Evolutionary conservation across 2,329 filamentous ascomycete genomes (phyloP).

Genomic region (Chlorencoelia australis): DNA sequence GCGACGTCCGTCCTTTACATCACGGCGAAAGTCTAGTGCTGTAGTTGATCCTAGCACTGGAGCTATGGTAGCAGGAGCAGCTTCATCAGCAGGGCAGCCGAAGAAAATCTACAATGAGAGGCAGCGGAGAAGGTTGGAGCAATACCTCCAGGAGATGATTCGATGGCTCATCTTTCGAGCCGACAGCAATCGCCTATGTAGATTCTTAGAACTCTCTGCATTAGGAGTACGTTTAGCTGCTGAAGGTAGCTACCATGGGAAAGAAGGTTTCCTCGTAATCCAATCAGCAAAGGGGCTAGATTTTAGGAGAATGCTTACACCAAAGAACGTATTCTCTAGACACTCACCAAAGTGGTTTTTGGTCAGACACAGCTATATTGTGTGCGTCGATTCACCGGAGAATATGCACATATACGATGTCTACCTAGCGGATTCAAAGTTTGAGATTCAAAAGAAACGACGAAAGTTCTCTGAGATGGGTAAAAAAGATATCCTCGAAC

Average conservation of each 20-base stretch:
- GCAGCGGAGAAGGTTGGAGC: slow-evolving; percentile 77
- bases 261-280: slow-evolving; percentile 89
- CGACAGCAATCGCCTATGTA: slow-evolving; percentile 90
- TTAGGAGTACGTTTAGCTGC: slow-evolving; percentile 87
- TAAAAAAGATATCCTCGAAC: slow-evolving; percentile 49
- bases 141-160: slow-evolving; percentile 88
- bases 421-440: slow-evolving; percentile 87
- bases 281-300: slow-evolving; percentile 84
- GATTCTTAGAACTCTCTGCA: slow-evolving; percentile 90
- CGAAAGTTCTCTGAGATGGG: slow-evolving; percentile 42
- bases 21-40: slow-evolving; percentile 41
- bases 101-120: slow-evolving; percentile 57
- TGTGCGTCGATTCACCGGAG: slow-evolving; percentile 96
- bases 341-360: slow-evolving; percentile 96
- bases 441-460: slow-evolving; percentile 69
- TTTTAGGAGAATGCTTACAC: slow-evolving; percentile 71
- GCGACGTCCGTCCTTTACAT: slow-evolving; percentile 39
- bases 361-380: slow-evolving; percentile 94
- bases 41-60: slow-evolving; percentile 14
- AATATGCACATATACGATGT: slow-evolving; percentile 99
- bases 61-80: slow-evolving; percentile 35
- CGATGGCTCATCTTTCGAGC: slow-evolving; percentile 93
- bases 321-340: slow-evolving; percentile 66
- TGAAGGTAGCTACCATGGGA: slow-evolving; percentile 94
- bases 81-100: slow-evolving; percentile 28